Evolutionary conservation across 2,329 filamentous ascomycete species (phyloP).

Genomic region (Myotisia sp.): DNA sequence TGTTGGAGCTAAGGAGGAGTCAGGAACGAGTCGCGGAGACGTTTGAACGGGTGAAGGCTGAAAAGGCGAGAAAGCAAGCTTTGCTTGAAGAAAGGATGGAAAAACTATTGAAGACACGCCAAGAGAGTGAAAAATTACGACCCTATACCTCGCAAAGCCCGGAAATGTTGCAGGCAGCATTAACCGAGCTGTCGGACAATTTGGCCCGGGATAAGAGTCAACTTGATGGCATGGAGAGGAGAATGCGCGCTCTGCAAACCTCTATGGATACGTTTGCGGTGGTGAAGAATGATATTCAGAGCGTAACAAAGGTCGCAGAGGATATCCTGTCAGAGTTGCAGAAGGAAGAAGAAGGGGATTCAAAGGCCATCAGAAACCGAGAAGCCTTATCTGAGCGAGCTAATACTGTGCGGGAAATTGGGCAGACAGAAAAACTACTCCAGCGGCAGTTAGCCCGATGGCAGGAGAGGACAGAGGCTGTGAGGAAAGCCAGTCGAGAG

Average conservation of each 20-base stretch:
- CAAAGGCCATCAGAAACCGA: conserved; percentile 62
- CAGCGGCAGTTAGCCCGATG: conserved; percentile 74
- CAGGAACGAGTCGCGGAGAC: conserved; percentile 74
- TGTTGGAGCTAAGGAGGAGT: conserved; percentile 65
- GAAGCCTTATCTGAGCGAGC: conserved; percentile 78
- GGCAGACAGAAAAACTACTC: conserved; percentile 70
- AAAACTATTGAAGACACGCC: conserved; percentile 49
- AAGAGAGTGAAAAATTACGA: conserved; percentile 76
- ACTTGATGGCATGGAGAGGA: conserved; percentile 74
- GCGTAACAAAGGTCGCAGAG: conserved; percentile 76
- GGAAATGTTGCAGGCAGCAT: conserved; percentile 61
- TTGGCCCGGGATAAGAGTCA: conserved; percentile 65
- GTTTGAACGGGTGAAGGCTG: conserved; percentile 66
- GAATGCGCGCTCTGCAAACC: conserved; percentile 79
- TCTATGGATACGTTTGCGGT: conserved; percentile 79
- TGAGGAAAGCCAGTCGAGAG: conserved; percentile 63
- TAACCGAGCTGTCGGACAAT: conserved; percentile 68
- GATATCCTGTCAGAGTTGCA: conserved; percentile 72
- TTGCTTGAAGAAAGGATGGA: conserved; percentile 38
- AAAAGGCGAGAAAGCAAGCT: conserved; percentile 61
- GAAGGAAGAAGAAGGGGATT: conserved; percentile 83
- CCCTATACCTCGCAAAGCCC: conserved; percentile 89
- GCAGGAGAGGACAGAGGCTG: conserved; percentile 70
- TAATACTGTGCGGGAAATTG: conserved; percentile 82
- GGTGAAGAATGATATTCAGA: conserved; percentile 69